These are phyloP conservation scores for Lipomyces sp. DNA, from an alignment of 805 yeast species.

Conservation along the genomic window DNA sequence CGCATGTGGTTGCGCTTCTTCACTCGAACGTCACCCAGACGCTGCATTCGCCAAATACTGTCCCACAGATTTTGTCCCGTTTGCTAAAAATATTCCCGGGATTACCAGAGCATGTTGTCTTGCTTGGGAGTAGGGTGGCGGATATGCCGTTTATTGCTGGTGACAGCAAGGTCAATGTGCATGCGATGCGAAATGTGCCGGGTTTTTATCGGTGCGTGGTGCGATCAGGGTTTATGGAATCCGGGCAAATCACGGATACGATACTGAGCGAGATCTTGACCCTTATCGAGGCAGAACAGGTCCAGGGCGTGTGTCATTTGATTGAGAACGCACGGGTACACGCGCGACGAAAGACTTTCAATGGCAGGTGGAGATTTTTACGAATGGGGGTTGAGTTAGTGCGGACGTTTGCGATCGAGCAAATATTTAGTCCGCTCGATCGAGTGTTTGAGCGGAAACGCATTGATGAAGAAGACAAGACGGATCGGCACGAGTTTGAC, in stretches of 20 bases:
- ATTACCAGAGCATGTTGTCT: slow-evolving; percentile 53
- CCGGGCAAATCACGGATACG: slow-evolving; percentile 37
- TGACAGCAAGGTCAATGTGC: slow-evolving; percentile 51
- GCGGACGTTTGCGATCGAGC: slow-evolving; percentile 16
- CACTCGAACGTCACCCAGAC: slow-evolving; percentile 48
- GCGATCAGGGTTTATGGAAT: slow-evolving; percentile 58
- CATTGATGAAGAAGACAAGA: neutral
- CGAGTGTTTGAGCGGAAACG: slow-evolving; percentile 9
- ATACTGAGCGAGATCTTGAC: slow-evolving; percentile 12
- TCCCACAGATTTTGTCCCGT: slow-evolving; percentile 51
- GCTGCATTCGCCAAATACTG: slow-evolving; percentile 52
- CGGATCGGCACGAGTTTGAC: neutral
- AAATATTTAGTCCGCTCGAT: slow-evolving; percentile 22
- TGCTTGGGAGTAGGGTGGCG: slow-evolving; percentile 51
- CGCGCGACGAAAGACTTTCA: slow-evolving; percentile 10
- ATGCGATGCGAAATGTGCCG: slow-evolving; percentile 48
- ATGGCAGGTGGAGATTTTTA: neutral
- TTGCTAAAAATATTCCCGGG: slow-evolving; percentile 51
- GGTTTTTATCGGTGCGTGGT: slow-evolving; percentile 57
- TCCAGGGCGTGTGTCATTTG: slow-evolving; percentile 19
- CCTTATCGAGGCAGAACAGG: neutral
- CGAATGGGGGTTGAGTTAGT: neutral
- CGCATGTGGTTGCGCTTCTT: slow-evolving; percentile 50
- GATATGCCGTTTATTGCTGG: slow-evolving; percentile 51
- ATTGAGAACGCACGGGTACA: slow-evolving; percentile 12